Evolutionary conservation across 768 basidiomycete genomes (phyloP), one percentile per base, ranked within the genome.

Genomic region (Tulasnella sp.): DNA sequence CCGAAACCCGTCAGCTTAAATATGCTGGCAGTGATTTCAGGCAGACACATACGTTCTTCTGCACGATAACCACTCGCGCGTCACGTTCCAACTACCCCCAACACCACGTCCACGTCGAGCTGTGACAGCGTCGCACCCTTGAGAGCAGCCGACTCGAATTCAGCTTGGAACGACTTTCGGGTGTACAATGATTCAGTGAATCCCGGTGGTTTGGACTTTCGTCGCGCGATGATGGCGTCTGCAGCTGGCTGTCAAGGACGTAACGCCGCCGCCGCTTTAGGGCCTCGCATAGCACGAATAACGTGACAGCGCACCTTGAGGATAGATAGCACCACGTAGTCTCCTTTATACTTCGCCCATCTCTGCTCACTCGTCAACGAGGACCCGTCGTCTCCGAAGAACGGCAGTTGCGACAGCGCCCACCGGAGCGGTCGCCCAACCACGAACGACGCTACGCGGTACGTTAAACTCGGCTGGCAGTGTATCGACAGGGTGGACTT

Each of bases 391-490:
- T 84, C 82, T 29, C 88, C 89, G 7, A 92, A 89, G 4, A 95
- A 84, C 35, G 90, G 91, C n/a, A 91, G 85, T 80, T 93, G 93
- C 79, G 92, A 90, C 77, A 96, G 87, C 3, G 91, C 90, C 94
- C 94, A 96, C 92, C 91, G 93, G 95, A n/a, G 85, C 3, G 94
- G 94, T 81, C 89, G 90, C 9, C n/a, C 91, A 10, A 95, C 87
- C 10, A 95, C 85, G 77, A 88, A 91, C 13, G 91, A 87, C 3
- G 89, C 92, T 72, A 94, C 86, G n/a, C 92, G 90, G 72, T 86
- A 88, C 0, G 93, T 90, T 20, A 94, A 82, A 81, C 91, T 93
- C 26, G 89, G 89, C 3, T 90, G 84, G 79, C 91, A 87, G 81
- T 93, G 91, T 75, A 94, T 88, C 0, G 93, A 91, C 61, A 87